Evolutionary conservation across 192 early-diverging fungal species (phyloP), one percentile per base, ranked within the genome.

Genomic region (Podila minutissima): DNA sequence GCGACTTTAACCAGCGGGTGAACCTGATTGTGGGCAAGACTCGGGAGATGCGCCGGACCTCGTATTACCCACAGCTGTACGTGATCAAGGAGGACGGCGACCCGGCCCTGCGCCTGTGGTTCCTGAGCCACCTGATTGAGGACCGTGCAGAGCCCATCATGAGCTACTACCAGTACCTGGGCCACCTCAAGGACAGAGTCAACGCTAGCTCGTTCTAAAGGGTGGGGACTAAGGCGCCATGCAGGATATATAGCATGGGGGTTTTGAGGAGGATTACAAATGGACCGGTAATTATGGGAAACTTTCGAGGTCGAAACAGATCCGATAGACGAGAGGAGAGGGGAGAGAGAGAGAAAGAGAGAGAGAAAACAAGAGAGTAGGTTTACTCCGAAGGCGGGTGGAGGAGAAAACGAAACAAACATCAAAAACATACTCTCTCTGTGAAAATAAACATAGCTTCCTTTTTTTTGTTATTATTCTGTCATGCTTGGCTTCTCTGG

Each of bases 81-180:
- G 82, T 99, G 50, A 90, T 96, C 61, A 95, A 96, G 85, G 97
- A 99, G 77, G 97, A 99, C 72, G 95, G 94, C 19, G 96, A 97
- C 68, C 90, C 92, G 26, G 86, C 84, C 7, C 65, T 97, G 68
- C 89, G 97, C 8, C 86, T 94, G 85, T 88, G 89, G 93, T 95
- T 98, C 86, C 70, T 95, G 71, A 90, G 92, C 62, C 94, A 95
- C 71, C 82, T 99, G 74, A 88, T 97, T n/a, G 96, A 98, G 76
- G 97, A 99, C 81, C 91, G 95, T 62, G 93, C 92, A 33, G 92
- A 96, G 49, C 88, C 87, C 59, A 88, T 90, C 0, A 89, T 91
- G 84, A 93, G 92, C 70, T 94, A 93, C 78, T 87, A 89, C 70
- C 94, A 95, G 83, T 93, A 92, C 82, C 85, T 95, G 12, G 86